These are phyloP conservation scores for Hypoxylon sp. DNA, from an alignment of 2,329 filamentous ascomycete genomes.

Conservation along the genomic window DNA sequence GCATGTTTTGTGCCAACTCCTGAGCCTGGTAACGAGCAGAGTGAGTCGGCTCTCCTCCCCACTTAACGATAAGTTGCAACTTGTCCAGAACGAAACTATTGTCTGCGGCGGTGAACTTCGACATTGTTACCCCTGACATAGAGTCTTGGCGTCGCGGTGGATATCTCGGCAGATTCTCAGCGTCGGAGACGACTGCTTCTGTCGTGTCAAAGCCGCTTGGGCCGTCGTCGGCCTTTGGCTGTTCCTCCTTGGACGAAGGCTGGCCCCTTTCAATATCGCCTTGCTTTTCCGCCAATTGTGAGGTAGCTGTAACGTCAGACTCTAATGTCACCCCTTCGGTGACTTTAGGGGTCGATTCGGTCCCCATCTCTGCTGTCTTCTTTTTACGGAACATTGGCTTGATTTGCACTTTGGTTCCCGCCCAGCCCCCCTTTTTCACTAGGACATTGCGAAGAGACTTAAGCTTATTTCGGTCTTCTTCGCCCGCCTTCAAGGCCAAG, in stretches of 20 bases:
- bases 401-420: conserved; percentile 97
- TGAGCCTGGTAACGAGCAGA: conserved; percentile 96
- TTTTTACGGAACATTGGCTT: conserved; percentile 99
- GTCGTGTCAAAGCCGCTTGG: conserved; percentile 33
- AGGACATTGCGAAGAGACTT: conserved; percentile 85
- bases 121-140: conserved; percentile 89
- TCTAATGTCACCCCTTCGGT: conserved; percentile 53
- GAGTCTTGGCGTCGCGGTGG: conserved; percentile 80
- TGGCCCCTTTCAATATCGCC: conserved; percentile 41
- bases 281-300: conserved; percentile 43
- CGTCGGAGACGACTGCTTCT: conserved; percentile 35
- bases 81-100: conserved; percentile 95
- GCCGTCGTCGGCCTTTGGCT: conserved; percentile 24
- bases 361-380: conserved; percentile 69
- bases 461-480: conserved; percentile 91
- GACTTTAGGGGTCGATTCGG: conserved; percentile 46
- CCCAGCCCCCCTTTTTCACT: conserved; percentile 91
- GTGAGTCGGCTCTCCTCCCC: conserved; percentile 98
- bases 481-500: conserved; percentile 78
- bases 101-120: conserved; percentile 91
- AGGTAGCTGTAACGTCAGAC: conserved; percentile 46
- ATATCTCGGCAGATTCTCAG: conserved; percentile 52
- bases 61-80: conserved; percentile 96
- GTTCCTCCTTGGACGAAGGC: conserved; percentile 27
- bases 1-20: conserved; percentile 94